These are phyloP conservation scores for Salix arbutifolia DNA, from an alignment of 345 rosid species.

Conservation along the genomic window DNA sequence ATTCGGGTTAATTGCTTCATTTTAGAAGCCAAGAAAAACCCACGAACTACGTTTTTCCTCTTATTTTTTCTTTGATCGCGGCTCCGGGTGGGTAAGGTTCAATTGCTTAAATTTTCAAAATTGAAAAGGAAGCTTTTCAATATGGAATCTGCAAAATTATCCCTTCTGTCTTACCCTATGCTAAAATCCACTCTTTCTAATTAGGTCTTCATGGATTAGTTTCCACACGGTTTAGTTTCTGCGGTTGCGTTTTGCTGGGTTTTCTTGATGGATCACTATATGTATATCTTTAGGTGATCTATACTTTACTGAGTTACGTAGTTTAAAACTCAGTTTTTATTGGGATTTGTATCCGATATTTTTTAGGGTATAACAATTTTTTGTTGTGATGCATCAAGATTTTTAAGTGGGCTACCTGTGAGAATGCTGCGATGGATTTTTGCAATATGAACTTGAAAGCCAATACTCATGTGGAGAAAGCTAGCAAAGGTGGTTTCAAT, in stretches of 20 bases:
- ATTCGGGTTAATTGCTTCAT: too few relatives aligned
- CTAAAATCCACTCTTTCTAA: conserved; percentile 62
- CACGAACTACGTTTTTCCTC: too few relatives aligned
- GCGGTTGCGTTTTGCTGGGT: neutral
- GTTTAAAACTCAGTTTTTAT: conserved; percentile 17
- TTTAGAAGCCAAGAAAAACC: too few relatives aligned
- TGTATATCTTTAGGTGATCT: conserved; percentile 42
- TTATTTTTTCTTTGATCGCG: too few relatives aligned
- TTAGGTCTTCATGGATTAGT: too few relatives aligned
- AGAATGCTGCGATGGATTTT: conserved; percentile 54
- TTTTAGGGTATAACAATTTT: conserved; percentile 7
- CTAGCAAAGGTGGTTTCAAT: too few relatives aligned
- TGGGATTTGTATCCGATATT: conserved; percentile 14
- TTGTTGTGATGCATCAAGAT: too few relatives aligned
- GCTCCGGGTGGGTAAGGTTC: conserved; percentile 50
- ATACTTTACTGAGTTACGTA: conserved; percentile 48
- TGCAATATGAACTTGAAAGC: conserved; percentile 40
- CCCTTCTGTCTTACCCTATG: conserved; percentile 73
- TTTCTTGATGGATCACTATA: neutral
- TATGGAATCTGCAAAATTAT: conserved; percentile 97
- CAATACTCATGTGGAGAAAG: conserved; percentile 41
- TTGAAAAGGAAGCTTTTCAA: conserved; percentile 85
- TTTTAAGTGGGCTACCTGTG: conserved; percentile 14
- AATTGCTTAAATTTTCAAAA: conserved; percentile 92
- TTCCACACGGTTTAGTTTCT: too few relatives aligned